Evolutionary conservation across 1,284 basidiomycete species (phyloP), one percentile per base, ranked within the genome.

Genomic region (Schizophyllum amplum): DNA sequence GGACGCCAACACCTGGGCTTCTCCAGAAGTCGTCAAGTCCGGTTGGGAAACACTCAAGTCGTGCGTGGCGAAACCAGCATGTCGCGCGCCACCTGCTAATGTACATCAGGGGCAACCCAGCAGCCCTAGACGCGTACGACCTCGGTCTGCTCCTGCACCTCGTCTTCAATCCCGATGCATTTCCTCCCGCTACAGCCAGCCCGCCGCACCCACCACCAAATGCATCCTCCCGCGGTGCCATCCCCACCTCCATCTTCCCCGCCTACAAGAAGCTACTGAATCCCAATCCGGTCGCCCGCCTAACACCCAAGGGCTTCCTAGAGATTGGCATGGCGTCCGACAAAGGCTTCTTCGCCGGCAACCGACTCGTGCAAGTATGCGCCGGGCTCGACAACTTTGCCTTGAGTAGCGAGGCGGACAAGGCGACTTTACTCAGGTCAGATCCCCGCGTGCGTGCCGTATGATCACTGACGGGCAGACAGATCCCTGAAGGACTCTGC

Each of bases 11-110:
- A 70, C 65, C 55, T 87, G 75, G 67, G 79, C 84, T 23, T 79
- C 89, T 4, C 96, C 97, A 0, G 97, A 99, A 73, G 88, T 97
- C n/a, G 88, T 87, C 72, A 94, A 91, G 68, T 78, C 76, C 42
- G 94, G 96, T 5, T 98, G 92, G 89, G 84, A 83, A 21, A 74
- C 73, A 0, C 69, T 95, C 21, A 92, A 92, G 77, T 87, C 93
- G 93, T 95, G 67, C 70, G 80, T 50, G 11, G 9, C 22, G 21
- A 3, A 46, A n/a, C 2, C 33, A 13, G 52, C 24, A 22, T 24
- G 24, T 23, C 42, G 55, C 24, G 17, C 60, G 48, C 53, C 55
- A 49, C 42, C 51, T n/a, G 54, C 62, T 55, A 54, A 59, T 49
- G 57, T 46, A 15, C 23, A 48, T 3, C 63, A 96, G 92, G 52